Evolutionary conservation across 495 filamentous ascomycete species (phyloP).

Genomic region (Penicillium malachiteum): DNA sequence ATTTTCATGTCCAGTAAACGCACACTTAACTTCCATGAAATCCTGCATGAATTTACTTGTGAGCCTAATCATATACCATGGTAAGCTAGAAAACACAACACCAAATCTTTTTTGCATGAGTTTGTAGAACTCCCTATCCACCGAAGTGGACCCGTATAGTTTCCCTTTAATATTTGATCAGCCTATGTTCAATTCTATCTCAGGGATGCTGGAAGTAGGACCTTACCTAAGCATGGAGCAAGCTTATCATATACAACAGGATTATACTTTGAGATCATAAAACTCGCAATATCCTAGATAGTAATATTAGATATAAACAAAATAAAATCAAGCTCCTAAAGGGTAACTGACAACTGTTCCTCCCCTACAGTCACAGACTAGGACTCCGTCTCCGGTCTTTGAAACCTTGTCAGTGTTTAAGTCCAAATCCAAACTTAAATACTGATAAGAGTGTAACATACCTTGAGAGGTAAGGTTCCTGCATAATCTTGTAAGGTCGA

Average conservation of each 20-base stretch:
- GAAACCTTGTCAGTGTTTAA: too few species aligned
- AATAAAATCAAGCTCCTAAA: too few species aligned
- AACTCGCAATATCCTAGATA: background rate
- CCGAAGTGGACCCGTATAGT: background rate
- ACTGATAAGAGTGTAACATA: too few species aligned
- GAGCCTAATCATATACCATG: background rate
- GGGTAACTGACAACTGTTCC: too few species aligned
- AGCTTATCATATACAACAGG: background rate
- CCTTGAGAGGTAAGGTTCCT: too few species aligned
- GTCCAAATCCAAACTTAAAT: too few species aligned
- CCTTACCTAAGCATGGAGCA: background rate
- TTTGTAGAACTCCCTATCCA: background rate
- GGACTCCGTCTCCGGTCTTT: too few species aligned
- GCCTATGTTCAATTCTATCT: background rate
- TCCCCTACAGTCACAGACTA: too few species aligned
- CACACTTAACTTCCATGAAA: background rate
- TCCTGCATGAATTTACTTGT: background rate
- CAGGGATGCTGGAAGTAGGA: background rate
- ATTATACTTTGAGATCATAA: background rate
- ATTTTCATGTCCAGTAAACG: background rate
- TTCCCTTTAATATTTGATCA: background rate
- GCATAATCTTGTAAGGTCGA: too few species aligned
- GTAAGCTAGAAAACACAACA: background rate
- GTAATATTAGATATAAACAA: too few species aligned
- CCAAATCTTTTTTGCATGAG: background rate